Conservation (phyloP, 495 filamentous ascomycete species). For the Emericellopsis terricola region DNA sequence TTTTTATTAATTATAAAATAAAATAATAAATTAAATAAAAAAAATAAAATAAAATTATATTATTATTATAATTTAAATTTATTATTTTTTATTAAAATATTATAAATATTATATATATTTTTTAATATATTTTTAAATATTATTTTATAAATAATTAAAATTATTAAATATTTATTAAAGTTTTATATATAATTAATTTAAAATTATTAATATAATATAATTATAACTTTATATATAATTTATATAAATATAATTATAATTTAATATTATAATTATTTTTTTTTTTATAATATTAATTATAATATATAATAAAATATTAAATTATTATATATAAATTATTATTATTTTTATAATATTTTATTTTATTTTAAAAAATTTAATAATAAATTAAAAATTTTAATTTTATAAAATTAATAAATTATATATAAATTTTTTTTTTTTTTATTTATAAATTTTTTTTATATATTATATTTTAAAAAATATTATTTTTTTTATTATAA, state of each 20-base stretch:
- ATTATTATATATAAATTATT: no score
- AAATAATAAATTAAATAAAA: no score
- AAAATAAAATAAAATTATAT: no score
- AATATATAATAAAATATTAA: constrained; percentile 1
- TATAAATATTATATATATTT: no score
- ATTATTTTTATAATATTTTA: no score
- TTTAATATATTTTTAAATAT: no score
- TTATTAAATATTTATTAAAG: constrained; percentile 2
- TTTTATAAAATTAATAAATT: background rate
- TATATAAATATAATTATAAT: background rate
- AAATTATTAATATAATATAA: background rate
- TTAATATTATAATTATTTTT: constrained; percentile 2
- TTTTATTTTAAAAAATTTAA: background rate
- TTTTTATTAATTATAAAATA: no score
- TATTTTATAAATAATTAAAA: background rate
- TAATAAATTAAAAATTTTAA: background rate
- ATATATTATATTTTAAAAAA: no score
- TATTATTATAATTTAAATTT: no score
- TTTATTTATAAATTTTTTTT: background rate
- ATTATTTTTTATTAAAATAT: no score
- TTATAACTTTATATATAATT: background rate
- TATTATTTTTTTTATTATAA: background rate
- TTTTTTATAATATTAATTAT: background rate
- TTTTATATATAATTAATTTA: background rate
- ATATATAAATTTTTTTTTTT: background rate